Percentiles rank a stretch among this genome's conserved stretches.
These are phyloP conservation scores for Aureobasidium sp. DNA, from an alignment of 2,329 filamentous ascomycete species.

Conservation along the genomic window DNA sequence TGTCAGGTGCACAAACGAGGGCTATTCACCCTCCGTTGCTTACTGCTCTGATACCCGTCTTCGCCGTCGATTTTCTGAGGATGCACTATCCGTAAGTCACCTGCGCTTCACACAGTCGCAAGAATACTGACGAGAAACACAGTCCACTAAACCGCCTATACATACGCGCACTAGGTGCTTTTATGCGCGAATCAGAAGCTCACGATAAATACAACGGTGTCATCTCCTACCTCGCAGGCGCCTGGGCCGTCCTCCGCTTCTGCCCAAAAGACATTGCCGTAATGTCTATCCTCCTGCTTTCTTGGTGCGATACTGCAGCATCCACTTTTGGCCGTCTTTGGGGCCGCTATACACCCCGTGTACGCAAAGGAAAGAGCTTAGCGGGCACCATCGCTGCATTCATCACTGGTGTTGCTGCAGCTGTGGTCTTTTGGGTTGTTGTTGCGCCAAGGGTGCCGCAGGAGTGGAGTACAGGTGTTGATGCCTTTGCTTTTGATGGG, in stretches of 20 bases:
- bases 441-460: conserved; percentile 65
- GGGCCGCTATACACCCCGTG: conserved; percentile 86
- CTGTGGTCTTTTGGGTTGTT: conserved; percentile 89
- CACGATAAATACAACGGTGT: conserved; percentile 91
- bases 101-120: too few species aligned
- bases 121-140: neutral
- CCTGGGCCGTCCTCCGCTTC: conserved; percentile 85
- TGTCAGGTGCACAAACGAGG: conserved; percentile 77
- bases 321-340: conserved; percentile 94
- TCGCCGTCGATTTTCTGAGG: conserved; percentile 81
- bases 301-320: conserved; percentile 98
- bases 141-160: conserved; percentile 84
- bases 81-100: conserved; percentile 71
- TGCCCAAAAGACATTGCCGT: conserved; percentile 96
- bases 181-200: conserved; percentile 98
- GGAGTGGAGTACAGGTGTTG: conserved; percentile 43
- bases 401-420: conserved; percentile 82
- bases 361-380: conserved; percentile 90
- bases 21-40: conserved; percentile 89
- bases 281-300: conserved; percentile 88
- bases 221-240: conserved; percentile 94
- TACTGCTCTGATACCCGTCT: conserved; percentile 83
- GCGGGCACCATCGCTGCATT: conserved; percentile 91
- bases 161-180: conserved; percentile 82
- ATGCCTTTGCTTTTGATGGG: conserved; percentile 85